phyloP scores from a whole-genome alignment of 345 rosid species.

The Citrus australasica region DNA sequence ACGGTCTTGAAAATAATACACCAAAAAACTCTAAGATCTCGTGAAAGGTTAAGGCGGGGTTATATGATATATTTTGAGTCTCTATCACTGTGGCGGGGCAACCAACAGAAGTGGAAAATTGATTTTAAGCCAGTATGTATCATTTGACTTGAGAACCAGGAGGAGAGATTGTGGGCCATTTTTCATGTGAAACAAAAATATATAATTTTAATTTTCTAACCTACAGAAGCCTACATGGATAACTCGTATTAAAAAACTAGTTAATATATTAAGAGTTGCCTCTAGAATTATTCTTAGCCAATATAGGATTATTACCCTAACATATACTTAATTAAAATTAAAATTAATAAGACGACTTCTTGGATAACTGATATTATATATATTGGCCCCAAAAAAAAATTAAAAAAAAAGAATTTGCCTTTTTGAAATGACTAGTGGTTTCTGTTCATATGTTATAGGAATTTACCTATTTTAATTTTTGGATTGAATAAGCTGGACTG shows the following conservation, averaged over 20 bases:
- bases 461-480: neutral
- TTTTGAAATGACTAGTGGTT: neutral
- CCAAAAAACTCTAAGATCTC: conserved; percentile 13
- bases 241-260: no score
- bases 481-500: neutral
- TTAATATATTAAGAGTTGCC: no score
- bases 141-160: conserved; percentile 6
- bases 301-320: no score
- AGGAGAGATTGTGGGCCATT: conserved; percentile 6
- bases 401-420: neutral
- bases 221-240: no score
- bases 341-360: neutral
- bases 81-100: conserved; percentile 3
- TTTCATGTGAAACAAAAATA: neutral
- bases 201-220: no score
- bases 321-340: neutral
- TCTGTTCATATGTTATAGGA: conserved; percentile 2
- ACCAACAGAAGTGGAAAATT: neutral
- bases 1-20: conserved; percentile 12
- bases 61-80: conserved; percentile 17
- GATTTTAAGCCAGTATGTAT: neutral
- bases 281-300: no score
- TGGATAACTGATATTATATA: no score
- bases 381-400: neutral
- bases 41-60: conserved; percentile 31